phyloP scores from a whole-genome alignment of 208 protist genomes.

The Crithidia sp. region DNA sequence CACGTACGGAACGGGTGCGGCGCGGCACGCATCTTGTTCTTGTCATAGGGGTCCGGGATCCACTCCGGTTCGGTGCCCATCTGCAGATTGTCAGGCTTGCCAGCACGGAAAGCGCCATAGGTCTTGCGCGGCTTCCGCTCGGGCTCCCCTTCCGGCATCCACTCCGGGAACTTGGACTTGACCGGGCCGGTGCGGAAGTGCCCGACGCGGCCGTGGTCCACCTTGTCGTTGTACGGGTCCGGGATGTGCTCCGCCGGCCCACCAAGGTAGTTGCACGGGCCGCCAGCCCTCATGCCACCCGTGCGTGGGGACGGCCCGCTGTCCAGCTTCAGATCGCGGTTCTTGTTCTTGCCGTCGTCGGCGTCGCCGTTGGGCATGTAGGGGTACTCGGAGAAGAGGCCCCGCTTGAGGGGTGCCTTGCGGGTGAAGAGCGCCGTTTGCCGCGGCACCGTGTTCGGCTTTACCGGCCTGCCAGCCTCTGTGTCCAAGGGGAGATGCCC shows the following conservation, averaged over 20 bases:
- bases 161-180: slow-evolving; percentile 63
- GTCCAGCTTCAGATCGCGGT: slow-evolving; percentile 17
- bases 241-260: slow-evolving; percentile 77
- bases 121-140: slow-evolving; percentile 52
- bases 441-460: slow-evolving; percentile 48
- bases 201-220: slow-evolving; percentile 68
- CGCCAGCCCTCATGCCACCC: slow-evolving; percentile 74
- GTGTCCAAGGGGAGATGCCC: slow-evolving; percentile 70
- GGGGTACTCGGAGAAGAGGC: slow-evolving; percentile 79
- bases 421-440: slow-evolving; percentile 65
- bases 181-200: slow-evolving; percentile 81
- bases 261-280: slow-evolving; percentile 73
- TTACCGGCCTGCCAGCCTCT: slow-evolving; percentile 57
- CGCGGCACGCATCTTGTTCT: slow-evolving; percentile 58
- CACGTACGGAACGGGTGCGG: slow-evolving; percentile 84
- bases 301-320: slow-evolving; percentile 29
- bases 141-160: slow-evolving; percentile 85
- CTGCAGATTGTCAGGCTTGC: slow-evolving; percentile 55
- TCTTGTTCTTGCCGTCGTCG: slow-evolving; percentile 22
- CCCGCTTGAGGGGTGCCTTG: slow-evolving; percentile 76
- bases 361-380: slow-evolving; percentile 77
- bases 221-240: slow-evolving; percentile 81
- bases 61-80: slow-evolving; percentile 79
- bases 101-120: slow-evolving; percentile 77
- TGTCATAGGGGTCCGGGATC: slow-evolving; percentile 87